phyloP scores from a whole-genome alignment of 2,329 filamentous ascomycete species.

The Fusarium tjaetaba region DNA sequence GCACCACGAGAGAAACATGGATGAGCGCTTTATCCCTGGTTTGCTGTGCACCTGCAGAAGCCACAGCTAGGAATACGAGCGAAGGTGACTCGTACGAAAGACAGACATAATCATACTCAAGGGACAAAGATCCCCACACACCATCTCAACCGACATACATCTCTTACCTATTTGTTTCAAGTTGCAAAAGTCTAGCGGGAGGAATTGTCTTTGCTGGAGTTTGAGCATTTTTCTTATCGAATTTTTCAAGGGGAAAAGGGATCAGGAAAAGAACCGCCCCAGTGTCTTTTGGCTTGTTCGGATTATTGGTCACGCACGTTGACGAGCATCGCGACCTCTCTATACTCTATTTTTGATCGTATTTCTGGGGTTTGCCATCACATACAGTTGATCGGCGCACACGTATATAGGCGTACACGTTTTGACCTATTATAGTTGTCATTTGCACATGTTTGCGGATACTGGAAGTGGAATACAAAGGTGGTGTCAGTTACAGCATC shows the following conservation, averaged over 20 bases:
- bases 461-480: neutral
- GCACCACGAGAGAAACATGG: constrained; percentile 34
- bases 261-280: constrained; percentile 19
- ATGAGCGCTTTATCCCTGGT: neutral
- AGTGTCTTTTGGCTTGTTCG: constrained; percentile 12
- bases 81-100: neutral
- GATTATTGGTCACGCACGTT: constrained; percentile 2
- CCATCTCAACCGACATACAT: neutral
- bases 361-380: neutral
- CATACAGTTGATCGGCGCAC: constrained; percentile 3
- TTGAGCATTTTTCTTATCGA: constrained; percentile 15
- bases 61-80: neutral
- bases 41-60: neutral
- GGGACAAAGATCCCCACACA: neutral
- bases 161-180: constrained; percentile 10
- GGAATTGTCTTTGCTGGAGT: constrained; percentile 25
- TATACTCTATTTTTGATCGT: neutral
- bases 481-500: neutral
- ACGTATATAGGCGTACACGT: constrained; percentile 22
- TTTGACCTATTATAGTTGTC: constrained; percentile 18
- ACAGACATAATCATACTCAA: neutral
- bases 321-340: neutral
- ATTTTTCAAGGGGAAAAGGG: neutral
- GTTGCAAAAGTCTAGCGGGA: constrained; percentile 34
- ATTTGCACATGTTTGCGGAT: neutral